Percentiles rank a stretch among this genome's conserved stretches.
These are phyloP conservation scores for Pistacia integerrima DNA, from an alignment of 345 rosid genomes.

Conservation along the genomic window DNA sequence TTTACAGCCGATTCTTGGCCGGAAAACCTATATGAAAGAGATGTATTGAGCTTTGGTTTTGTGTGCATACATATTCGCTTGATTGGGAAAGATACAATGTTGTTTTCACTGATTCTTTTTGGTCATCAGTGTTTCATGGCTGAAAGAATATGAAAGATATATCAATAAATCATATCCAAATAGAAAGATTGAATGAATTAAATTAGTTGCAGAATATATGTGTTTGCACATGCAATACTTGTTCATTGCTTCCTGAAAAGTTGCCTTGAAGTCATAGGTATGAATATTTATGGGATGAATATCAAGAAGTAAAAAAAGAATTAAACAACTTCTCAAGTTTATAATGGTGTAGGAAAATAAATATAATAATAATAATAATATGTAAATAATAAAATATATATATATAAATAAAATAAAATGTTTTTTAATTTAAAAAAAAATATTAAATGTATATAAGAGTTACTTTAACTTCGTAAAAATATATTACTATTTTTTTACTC, in stretches of 20 bases:
- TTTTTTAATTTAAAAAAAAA: no score
- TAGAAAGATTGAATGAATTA: neutral
- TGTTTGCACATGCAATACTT: neutral
- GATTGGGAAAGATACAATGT: neutral
- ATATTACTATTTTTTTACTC: no score
- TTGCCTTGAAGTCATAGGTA: neutral
- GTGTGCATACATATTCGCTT: neutral
- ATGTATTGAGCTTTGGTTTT: neutral
- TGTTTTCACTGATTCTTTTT: neutral
- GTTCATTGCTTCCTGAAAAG: neutral
- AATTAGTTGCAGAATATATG: neutral
- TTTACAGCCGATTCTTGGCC: constrained; percentile 71
- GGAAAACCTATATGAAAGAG: constrained; percentile 47
- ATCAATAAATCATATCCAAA: neutral
- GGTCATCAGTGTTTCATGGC: neutral
- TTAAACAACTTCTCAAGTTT: no score
- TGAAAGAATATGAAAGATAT: neutral
- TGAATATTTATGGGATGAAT: no score
- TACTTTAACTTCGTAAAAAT: no score
- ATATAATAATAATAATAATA: no score
- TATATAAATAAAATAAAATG: no score
- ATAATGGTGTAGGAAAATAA: no score
- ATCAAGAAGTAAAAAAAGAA: no score
- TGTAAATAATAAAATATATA: no score
- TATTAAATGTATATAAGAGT: no score